A percentile compares a stretch with the other conserved stretches of the same genome.
These are phyloP conservation scores for Raphanus raphanistrum DNA, from an alignment of 345 rosid species.

Conservation along the genomic window DNA sequence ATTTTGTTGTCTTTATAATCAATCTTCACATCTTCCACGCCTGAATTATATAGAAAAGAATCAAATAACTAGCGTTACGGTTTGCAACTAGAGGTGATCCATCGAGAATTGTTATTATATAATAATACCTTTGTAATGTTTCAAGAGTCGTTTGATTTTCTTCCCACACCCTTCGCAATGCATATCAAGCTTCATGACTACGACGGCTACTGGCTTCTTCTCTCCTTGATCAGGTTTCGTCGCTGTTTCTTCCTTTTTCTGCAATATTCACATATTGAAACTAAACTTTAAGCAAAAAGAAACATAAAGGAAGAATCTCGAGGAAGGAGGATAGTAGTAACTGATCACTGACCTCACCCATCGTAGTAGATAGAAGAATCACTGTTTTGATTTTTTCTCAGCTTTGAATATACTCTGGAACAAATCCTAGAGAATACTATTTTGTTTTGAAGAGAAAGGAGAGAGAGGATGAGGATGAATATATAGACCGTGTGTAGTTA, in stretches of 20 bases:
- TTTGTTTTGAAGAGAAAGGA: not conserved
- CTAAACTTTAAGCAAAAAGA: too few relatives aligned
- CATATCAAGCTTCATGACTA: not conserved
- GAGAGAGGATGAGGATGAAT: not conserved
- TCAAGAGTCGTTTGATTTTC: not conserved
- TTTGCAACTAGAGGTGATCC: not conserved
- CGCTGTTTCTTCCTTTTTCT: not conserved
- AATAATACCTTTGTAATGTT: not conserved
- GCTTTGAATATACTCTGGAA: not conserved
- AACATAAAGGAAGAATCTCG: too few relatives aligned
- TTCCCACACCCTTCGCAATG: not conserved
- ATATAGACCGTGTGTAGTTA: not conserved
- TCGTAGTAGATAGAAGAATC: not conserved
- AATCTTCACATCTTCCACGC: constrained; percentile 64
- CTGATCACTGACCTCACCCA: not conserved
- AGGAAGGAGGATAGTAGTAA: too few relatives aligned
- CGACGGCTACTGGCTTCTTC: not conserved
- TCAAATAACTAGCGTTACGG: not conserved
- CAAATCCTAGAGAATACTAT: not conserved
- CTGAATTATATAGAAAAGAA: constrained; percentile 36
- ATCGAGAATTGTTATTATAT: too few relatives aligned
- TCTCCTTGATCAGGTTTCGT: not conserved
- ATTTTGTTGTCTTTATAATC: constrained; percentile 57
- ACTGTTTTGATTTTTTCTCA: not conserved
- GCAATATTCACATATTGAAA: not conserved